phyloP scores from a whole-genome alignment of 148 eudicot species.

The Silene latifolia region DNA sequence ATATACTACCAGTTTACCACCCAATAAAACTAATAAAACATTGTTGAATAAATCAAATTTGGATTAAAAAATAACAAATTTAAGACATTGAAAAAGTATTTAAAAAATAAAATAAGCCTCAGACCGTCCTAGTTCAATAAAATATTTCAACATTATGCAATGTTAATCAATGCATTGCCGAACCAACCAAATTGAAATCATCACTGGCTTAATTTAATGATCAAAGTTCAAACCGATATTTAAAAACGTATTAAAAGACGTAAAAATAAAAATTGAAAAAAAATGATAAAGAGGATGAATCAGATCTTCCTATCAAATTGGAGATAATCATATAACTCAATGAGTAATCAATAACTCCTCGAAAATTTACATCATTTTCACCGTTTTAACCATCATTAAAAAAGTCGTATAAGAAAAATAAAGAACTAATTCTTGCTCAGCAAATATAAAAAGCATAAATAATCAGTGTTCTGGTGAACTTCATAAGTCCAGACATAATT shows the following conservation, averaged over 20 bases:
- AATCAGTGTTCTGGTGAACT: slow-evolving; percentile 16
- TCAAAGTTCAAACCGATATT: too few species aligned
- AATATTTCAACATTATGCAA: slow-evolving; percentile 35
- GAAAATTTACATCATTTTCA: slow-evolving; percentile 29
- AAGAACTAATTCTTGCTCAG: slow-evolving; percentile 15
- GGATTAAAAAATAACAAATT: background rate
- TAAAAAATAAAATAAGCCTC: slow-evolving; percentile 22
- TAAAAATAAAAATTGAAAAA: background rate
- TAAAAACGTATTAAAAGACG: too few species aligned
- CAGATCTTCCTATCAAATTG: slow-evolving; percentile 54
- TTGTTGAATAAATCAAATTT: background rate
- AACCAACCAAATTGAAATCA: slow-evolving; percentile 19
- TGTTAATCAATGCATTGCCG: slow-evolving; percentile 13
- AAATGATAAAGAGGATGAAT: slow-evolving; percentile 23
- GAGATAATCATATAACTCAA: slow-evolving; percentile 22
- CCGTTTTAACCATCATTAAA: background rate
- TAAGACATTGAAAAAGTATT: too few species aligned
- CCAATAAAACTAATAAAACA: too few species aligned
- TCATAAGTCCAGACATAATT: slow-evolving; percentile 38
- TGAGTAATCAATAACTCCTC: slow-evolving; percentile 21
- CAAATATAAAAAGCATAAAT: background rate
- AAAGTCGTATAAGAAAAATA: too few species aligned
- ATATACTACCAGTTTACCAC: too few species aligned
- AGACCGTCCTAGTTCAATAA: slow-evolving; percentile 60
- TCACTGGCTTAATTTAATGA: slow-evolving; percentile 22